Evolutionary conservation across 1,139 yeast genomes (phyloP).

Genomic region (Pneumocystis murina): DNA sequence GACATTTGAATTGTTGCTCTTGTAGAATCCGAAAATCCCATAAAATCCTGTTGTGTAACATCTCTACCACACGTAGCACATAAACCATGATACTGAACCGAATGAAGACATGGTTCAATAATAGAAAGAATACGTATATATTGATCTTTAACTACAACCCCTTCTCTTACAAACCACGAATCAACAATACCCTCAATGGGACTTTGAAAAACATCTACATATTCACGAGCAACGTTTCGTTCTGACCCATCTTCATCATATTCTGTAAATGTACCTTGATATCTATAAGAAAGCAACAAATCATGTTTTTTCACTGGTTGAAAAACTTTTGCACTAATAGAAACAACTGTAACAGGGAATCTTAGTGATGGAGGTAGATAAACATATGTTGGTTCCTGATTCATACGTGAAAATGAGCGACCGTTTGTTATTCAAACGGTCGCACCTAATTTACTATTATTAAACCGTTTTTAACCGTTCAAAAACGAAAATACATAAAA

Average conservation of each 20-base stretch:
- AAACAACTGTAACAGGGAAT: slow-evolving; percentile 52
- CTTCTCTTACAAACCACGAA: slow-evolving; percentile 40
- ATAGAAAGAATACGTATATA: slow-evolving; percentile 36
- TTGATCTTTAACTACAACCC: slow-evolving; percentile 31
- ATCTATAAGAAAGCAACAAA: slow-evolving; percentile 46
- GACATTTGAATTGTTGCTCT: slow-evolving; percentile 81
- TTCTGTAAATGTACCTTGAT: slow-evolving; percentile 34
- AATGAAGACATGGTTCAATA: slow-evolving; percentile 76
- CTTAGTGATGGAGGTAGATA: slow-evolving; percentile 31
- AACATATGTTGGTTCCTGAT: background rate
- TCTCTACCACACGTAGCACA: slow-evolving; percentile 89
- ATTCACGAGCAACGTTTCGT: slow-evolving; percentile 23
- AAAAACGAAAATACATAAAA: no score
- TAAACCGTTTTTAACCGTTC: no score
- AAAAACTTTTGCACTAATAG: slow-evolving; percentile 35
- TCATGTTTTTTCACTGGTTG: slow-evolving; percentile 37
- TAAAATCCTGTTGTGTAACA: slow-evolving; percentile 40
- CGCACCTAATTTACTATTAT: no score
- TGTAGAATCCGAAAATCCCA: slow-evolving; percentile 57
- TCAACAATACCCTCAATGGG: slow-evolving; percentile 64
- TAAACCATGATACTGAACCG: slow-evolving; percentile 89
- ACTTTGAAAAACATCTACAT: slow-evolving; percentile 48
- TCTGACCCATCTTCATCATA: slow-evolving; percentile 17
- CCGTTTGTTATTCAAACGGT: background rate
- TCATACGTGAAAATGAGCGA: background rate